A percentile compares a stretch with the other conserved stretches of the same genome.
These are phyloP conservation scores for Amniculicola lignicola DNA, from an alignment of 495 filamentous ascomycete genomes.

Conservation along the genomic window DNA sequence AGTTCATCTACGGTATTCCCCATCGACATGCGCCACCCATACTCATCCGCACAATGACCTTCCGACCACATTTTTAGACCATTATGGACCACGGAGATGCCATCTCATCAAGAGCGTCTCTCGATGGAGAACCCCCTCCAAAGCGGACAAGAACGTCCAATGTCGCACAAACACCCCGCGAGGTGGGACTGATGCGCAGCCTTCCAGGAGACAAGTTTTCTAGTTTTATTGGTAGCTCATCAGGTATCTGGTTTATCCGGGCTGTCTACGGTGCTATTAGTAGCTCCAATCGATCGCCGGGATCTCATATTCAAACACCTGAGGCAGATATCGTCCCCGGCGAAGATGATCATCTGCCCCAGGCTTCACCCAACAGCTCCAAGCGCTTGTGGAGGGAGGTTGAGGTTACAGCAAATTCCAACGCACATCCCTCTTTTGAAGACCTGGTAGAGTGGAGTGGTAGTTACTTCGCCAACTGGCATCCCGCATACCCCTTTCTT, in stretches of 20 bases:
- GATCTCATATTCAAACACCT: slow-evolving; percentile 15
- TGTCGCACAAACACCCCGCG: not conserved
- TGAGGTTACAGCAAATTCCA: slow-evolving; percentile 1
- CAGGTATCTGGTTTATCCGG: slow-evolving; percentile 51
- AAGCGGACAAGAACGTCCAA: slow-evolving; percentile 1
- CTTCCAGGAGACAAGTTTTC: slow-evolving; percentile 8
- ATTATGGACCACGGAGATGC: not conserved
- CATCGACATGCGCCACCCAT: too few species aligned
- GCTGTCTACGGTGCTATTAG: slow-evolving; percentile 47
- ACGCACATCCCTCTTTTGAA: slow-evolving; percentile 1
- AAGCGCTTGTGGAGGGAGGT: slow-evolving; percentile 6
- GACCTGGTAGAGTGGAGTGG: slow-evolving; percentile 44
- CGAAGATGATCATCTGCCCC: slow-evolving; percentile 47
- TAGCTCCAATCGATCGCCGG: not conserved
- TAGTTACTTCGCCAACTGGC: slow-evolving; percentile 51
- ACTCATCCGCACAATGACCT: not conserved
- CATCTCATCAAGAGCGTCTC: not conserved
- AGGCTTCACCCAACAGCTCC: slow-evolving; percentile 8
- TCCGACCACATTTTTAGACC: not conserved
- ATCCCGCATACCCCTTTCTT: slow-evolving; percentile 49
- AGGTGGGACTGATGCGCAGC: slow-evolving; percentile 6
- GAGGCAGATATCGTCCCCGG: slow-evolving; percentile 46
- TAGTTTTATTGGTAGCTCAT: slow-evolving; percentile 47
- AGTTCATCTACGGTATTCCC: too few species aligned
- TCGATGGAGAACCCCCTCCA: not conserved